Base-by-base conservation (phyloP, 1,139 yeast species). In the Suhomyces maxii region DNA sequence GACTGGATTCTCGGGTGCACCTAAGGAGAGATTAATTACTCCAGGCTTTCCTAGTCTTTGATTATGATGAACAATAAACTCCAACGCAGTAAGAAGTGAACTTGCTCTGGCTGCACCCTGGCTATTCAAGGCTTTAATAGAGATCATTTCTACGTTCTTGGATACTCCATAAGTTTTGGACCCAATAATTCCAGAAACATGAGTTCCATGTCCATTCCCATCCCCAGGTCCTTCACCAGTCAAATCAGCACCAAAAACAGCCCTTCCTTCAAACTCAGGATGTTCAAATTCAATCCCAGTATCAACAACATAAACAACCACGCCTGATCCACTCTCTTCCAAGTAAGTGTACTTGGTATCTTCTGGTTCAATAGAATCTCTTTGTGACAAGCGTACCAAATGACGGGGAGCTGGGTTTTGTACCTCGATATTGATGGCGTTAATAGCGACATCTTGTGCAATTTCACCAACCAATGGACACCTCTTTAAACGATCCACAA, bases 181-280 rank as follows among this genome's bases (percentile, higher is more conserved):
- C 0, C 95, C 97, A 36, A 89, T 77, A n/a, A 89, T 65, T 0
- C 97, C 97, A 0, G 97, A 95, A 3, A 89, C 96, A 64, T 90
- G 97, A 0, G 97, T 89, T 1, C 88, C 87, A 59, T 87, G 95
- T 0, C 95, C 93, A 57, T 83, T 83, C 8, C 58, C 54, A 58
- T 86, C 93, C 0, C 86, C 86, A 0, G 68, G 56, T 0, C 84
- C 88, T 61, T 81, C 86, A 0, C 69, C 73, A 0, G 88, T 82
- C 48, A 82, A 77, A 57, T 84, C 89, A n/a, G 61, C 71, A 0
- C 89, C 91, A 42, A 62, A 54, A 2, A 52, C 50, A 0, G 84
- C 89, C 46, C 95, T 69, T 0, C 83, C 84, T 50, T 79, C 83
- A 58, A 87, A 84, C 37, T 86, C 88, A 0, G 82, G 81, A 56